Evolutionary conservation across 345 rosid species (phyloP).

Genomic region (Salix brachista): DNA sequence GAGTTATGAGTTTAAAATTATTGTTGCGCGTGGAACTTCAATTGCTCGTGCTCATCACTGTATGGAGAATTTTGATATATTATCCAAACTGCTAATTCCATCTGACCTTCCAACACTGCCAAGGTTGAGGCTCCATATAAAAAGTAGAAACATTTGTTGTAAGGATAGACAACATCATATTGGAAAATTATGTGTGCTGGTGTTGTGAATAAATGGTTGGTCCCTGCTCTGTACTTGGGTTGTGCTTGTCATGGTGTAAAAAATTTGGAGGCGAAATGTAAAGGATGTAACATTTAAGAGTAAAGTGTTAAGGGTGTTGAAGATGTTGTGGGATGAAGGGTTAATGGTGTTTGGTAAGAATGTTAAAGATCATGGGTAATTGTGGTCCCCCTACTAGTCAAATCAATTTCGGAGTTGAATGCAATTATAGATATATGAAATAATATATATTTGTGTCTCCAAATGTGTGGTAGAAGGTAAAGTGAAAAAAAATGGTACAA

Average conservation of each 20-base stretch:
- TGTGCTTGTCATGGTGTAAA: neutral
- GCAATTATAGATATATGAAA: too few species aligned
- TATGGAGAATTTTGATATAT: neutral
- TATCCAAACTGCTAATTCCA: neutral
- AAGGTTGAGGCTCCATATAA: neutral
- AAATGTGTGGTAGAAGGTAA: too few species aligned
- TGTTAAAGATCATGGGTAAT: too few species aligned
- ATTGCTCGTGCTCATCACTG: neutral
- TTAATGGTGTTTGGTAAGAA: too few species aligned
- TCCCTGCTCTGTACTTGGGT: neutral
- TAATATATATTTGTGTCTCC: too few species aligned
- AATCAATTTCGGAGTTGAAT: too few species aligned
- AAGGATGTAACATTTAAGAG: neutral
- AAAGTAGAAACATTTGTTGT: neutral
- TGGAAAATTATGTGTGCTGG: neutral
- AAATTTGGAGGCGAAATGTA: neutral
- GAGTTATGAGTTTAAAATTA: neutral
- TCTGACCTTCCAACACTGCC: neutral
- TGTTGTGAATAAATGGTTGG: neutral
- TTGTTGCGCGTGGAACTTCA: neutral
- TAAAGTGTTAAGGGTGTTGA: too few species aligned
- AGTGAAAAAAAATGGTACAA: too few species aligned
- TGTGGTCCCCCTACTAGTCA: too few species aligned
- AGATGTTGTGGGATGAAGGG: too few species aligned
- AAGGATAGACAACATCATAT: neutral